Evolutionary conservation across 352 stramenopile genomes (phyloP), one percentile per base, ranked within the genome.

Genomic region (Phytophthora europaea): DNA sequence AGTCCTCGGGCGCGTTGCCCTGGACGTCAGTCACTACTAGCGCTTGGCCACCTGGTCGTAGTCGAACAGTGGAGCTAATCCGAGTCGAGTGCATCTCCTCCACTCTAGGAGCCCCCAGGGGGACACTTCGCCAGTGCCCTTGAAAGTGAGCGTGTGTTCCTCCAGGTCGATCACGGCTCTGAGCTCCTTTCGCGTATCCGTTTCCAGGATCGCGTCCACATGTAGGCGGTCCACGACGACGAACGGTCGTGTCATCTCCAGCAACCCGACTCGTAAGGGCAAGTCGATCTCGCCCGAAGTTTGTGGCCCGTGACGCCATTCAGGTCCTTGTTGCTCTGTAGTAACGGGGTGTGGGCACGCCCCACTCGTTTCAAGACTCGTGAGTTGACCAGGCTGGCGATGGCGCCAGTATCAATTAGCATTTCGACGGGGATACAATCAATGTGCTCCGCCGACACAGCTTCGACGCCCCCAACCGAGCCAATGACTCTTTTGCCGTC

Each of bases 91-190:
- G 52, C 1, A 20, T 36, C 20, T 63, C 56, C 2, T 52, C 34
- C n/a, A 53, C 56, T 13, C 3, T 22, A 26, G 6, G 23, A 38
- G 8, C 36, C 36, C 12, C 34, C 34, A 63, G 12, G 0, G 20
- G 18, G 2, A 36, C 22, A 52, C 56, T 28, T 63, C 56, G 0
- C 3, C 7, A 4, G 36, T 53, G 3, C 22, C n/a, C 12, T 51
- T 63, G 6, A 63, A 22, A 5, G 38, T 63, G 36, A 63, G 51
- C 13, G 12, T 53, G 20, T 23, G 4, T 5, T 54, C 38, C 3
- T 22, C 13, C 6, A 63, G 20, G 15, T 63, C 56, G 3, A 63
- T 53, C 20, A 63, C 56, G 7, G 56, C 56, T 5, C 18, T 15
- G 6, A 53, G 43, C 0, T 8, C 38, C 0, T 15, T 15, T 10